phyloP scores from a whole-genome alignment of 192 early-diverging fungal species.

The Umbelopsis sp. region DNA sequence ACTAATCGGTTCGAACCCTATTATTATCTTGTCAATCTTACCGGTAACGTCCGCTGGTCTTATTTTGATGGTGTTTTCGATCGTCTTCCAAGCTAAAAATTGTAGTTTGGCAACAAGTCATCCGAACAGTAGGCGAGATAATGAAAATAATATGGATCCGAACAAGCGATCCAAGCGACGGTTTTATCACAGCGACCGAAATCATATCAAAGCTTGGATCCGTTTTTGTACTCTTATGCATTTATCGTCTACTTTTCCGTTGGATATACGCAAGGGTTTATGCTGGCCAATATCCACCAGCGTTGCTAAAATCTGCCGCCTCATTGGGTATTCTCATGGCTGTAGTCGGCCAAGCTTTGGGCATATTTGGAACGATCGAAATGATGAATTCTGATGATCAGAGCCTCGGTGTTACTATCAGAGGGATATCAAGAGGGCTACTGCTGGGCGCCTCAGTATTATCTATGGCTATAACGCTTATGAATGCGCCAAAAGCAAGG shows the following conservation, averaged over 20 bases:
- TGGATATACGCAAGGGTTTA: neutral
- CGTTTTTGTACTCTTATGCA: neutral
- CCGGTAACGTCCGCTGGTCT: neutral
- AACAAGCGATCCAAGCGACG: neutral
- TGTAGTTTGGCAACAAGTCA: neutral
- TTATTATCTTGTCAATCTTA: neutral
- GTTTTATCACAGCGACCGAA: neutral
- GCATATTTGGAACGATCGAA: neutral
- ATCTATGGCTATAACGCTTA: neutral
- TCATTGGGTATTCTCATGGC: neutral
- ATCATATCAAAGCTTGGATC: neutral
- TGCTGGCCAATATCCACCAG: neutral
- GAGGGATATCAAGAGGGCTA: neutral
- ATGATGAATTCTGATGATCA: neutral
- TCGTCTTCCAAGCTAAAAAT: neutral
- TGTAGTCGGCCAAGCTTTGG: neutral
- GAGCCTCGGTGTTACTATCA: neutral
- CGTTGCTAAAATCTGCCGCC: too few relatives aligned
- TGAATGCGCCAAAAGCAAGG: neutral
- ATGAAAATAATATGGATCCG: constrained; percentile 8
- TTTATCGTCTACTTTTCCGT: neutral
- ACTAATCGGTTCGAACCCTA: neutral
- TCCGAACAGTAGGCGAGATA: neutral
- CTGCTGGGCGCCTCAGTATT: neutral
- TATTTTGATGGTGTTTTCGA: neutral